Evolutionary conservation across 2,329 filamentous ascomycete genomes (phyloP).

Genomic region (Ustilaginoidea virens): DNA sequence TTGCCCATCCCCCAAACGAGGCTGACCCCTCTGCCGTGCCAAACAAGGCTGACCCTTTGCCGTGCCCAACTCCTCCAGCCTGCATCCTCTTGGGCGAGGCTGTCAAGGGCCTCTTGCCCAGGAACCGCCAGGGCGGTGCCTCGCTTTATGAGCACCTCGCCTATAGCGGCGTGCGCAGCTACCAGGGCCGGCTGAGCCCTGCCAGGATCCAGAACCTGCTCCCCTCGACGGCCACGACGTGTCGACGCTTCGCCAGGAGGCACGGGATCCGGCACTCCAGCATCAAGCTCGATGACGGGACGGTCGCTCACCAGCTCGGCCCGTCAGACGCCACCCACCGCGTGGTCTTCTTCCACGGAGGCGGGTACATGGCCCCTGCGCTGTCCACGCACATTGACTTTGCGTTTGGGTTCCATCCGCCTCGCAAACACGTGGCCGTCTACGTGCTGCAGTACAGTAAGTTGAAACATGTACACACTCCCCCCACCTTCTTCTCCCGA

Average conservation of each 20-base stretch:
- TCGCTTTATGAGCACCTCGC: conserved; percentile 1
- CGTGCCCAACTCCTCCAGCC: neutral
- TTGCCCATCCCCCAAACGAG: neutral
- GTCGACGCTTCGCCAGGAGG: conserved; percentile 1
- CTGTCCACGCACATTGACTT: conserved; percentile 2
- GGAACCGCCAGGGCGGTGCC: neutral
- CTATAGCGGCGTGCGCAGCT: conserved; percentile 3
- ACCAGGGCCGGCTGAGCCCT: conserved; percentile 2
- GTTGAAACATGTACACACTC: neutral
- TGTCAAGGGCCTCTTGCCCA: neutral
- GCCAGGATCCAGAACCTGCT: conserved; percentile 3
- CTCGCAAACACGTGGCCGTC: neutral
- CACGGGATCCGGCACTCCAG: neutral
- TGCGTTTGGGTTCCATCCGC: conserved; percentile 1
- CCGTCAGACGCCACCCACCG: neutral
- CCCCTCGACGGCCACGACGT: conserved; percentile 1
- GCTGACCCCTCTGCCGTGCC: neutral
- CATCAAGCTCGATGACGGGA: conserved; percentile 1
- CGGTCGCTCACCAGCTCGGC: conserved; percentile 2
- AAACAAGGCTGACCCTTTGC: neutral
- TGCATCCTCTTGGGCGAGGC: neutral
- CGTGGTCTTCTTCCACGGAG: conserved; percentile 3
- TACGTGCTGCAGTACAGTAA: conserved; percentile 3
- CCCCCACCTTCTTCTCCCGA: neutral
- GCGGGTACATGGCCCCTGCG: conserved; percentile 3